A percentile compares a stretch with the other conserved stretches of the same genome.
These are phyloP conservation scores for Botryosphaeria agaves DNA, from an alignment of 2,329 filamentous ascomycete species.

Conservation along the genomic window DNA sequence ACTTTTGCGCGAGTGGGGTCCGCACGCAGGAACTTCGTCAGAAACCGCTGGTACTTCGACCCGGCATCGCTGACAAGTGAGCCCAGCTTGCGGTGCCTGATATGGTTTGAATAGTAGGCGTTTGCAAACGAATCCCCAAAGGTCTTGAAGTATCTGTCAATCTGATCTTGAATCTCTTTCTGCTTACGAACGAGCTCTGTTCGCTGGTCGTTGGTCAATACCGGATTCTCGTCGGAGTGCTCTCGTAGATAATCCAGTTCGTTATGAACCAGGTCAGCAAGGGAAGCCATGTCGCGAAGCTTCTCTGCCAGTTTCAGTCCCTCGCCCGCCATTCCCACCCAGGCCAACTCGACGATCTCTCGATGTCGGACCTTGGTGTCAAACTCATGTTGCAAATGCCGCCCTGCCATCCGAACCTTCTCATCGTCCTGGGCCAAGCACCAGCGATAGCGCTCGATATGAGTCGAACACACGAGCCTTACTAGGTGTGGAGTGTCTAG, in stretches of 20 bases:
- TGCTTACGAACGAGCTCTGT: conserved; percentile 16
- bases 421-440: conserved; percentile 32
- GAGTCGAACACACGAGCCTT: conserved; percentile 38
- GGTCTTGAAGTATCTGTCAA: conserved; percentile 38
- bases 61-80: no score
- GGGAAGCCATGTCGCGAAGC: conserved; percentile 42
- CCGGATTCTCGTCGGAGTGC: no score
- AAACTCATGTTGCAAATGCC: conserved; percentile 26
- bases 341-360: conserved; percentile 23
- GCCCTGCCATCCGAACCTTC: conserved; percentile 29
- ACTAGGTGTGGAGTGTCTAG: conserved; percentile 36
- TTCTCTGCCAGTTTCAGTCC: conserved; percentile 45
- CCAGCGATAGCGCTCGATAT: conserved; percentile 43
- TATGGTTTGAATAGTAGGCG: conserved; percentile 64
- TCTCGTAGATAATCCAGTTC: conserved; percentile 22
- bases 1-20: conserved; percentile 58
- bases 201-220: conserved; percentile 17
- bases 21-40: conserved; percentile 64
- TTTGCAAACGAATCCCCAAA: conserved; percentile 53
- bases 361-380: conserved; percentile 20
- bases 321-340: conserved; percentile 36
- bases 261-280: conserved; percentile 34
- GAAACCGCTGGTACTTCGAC: no score
- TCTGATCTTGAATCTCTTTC: conserved; percentile 21
- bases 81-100: conserved; percentile 45